These are phyloP conservation scores for Boletus rufocinnamomeus DNA, from an alignment of 768 basidiomycete species.

Conservation along the genomic window DNA sequence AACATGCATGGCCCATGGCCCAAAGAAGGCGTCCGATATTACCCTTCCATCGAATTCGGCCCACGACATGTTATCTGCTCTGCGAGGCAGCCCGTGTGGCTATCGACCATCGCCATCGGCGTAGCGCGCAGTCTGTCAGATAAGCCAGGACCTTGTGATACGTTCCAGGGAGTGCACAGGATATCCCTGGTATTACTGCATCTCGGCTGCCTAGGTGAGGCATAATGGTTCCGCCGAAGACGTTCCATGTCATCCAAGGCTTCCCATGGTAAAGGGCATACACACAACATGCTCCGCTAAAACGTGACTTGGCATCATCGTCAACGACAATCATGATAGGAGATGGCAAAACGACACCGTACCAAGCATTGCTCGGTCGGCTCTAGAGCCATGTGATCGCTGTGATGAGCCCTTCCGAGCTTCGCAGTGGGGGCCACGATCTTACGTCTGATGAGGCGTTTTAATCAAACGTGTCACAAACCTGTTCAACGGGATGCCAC, in stretches of 20 bases:
- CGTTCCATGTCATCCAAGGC: conserved; percentile 1
- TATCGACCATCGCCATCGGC: background rate
- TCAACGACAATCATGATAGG: conserved; percentile 3
- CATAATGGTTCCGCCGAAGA: conserved; percentile 2
- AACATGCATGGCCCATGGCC: background rate
- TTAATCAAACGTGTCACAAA: conserved; percentile 3
- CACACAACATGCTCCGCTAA: background rate
- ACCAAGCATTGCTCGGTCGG: background rate
- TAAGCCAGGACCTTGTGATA: conserved; percentile 4
- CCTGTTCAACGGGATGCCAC: background rate
- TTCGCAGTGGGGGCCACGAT: background rate
- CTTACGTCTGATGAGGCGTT: conserved; percentile 13
- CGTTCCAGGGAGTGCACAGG: background rate
- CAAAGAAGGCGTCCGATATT: conserved; percentile 9
- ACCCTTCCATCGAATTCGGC: background rate
- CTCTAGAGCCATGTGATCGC: background rate
- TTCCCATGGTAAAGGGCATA: background rate
- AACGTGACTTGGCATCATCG: background rate
- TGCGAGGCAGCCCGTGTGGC: conserved; percentile 1
- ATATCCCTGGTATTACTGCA: background rate
- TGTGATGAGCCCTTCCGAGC: background rate
- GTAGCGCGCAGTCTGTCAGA: background rate
- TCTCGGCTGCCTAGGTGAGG: background rate
- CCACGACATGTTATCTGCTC: conserved; percentile 1
- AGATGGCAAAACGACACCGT: background rate